Percentiles rank a stretch among this genome's conserved stretches.
These are phyloP conservation scores for Ustilago tritici DNA, from an alignment of 1,284 basidiomycete species.

Conservation along the genomic window DNA sequence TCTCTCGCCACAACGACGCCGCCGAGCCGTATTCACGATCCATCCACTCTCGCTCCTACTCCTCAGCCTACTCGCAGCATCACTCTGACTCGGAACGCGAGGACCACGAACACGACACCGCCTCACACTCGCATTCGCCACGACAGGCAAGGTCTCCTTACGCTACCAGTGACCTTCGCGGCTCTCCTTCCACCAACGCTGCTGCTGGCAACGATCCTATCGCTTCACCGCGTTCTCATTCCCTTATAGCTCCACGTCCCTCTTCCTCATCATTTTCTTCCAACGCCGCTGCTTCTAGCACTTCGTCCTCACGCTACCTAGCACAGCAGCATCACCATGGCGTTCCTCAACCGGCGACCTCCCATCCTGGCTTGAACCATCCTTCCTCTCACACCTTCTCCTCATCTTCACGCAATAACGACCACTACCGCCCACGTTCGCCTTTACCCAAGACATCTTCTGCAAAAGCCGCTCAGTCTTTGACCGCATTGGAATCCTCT, in stretches of 20 bases:
- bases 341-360: slow-evolving; percentile 4
- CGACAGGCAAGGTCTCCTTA: slow-evolving; percentile 40
- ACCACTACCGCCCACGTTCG: slow-evolving; percentile 23
- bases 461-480: slow-evolving; percentile 14
- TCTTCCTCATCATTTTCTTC: slow-evolving; percentile 12
- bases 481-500: slow-evolving; percentile 8
- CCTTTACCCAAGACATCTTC: slow-evolving; percentile 14
- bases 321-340: slow-evolving; percentile 36
- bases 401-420: slow-evolving; percentile 5
- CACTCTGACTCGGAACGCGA: slow-evolving; percentile 29
- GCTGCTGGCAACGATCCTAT: not conserved
- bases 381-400: slow-evolving; percentile 18
- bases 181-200: slow-evolving; percentile 27
- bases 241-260: slow-evolving; percentile 17
- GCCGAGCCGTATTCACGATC: slow-evolving; percentile 17
- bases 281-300: not conserved
- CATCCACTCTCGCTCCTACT: slow-evolving; percentile 32
- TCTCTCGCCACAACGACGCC: slow-evolving; percentile 9
- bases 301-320: slow-evolving; percentile 15
- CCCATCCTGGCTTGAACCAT: slow-evolving; percentile 27
- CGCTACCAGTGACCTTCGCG: slow-evolving; percentile 35
- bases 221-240: slow-evolving; percentile 22
- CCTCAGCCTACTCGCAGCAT: slow-evolving; percentile 26
- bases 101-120: slow-evolving; percentile 19
- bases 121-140: slow-evolving; percentile 35